Base-by-base conservation (phyloP, 306 rosid species). In the Vicia faba region DNA sequence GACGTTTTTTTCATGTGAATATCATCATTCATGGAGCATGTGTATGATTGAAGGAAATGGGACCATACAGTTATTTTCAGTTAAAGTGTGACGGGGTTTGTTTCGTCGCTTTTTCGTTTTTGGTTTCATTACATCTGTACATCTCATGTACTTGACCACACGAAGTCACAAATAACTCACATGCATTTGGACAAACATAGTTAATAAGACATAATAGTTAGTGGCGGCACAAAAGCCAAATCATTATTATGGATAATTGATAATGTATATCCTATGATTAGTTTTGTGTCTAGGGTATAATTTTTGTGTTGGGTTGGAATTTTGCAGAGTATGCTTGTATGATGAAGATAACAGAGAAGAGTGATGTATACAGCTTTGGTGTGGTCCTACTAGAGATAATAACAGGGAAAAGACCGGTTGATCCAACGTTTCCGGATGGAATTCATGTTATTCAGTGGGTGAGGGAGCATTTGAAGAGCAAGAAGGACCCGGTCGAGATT, bases 331-430 rank as follows among this genome's bases (percentile, higher is more conserved):
- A 86, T 81, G 98, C 88, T 8, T 90, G 89, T 69, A 92, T 82
- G 93, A 75, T 79, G 4, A 92, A 79, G 33, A 86, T 89, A 44
- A 86, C 93, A 3, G 96, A 85, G 20, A 92, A 87, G 59, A 89
- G 89, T 48, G 98, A 92, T 14, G 96, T 92, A 13, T 92, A 84
- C 73, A 89, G 98, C 68, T 92, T 73, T 40, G 98, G 98, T 1
- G 95, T 92, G 33, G 96, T 92, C 25, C 86, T 92, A 25, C 62
- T 92, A 14, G 96, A 92, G 86, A 83, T 89, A 48, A 77, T 92
- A 72, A 87, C 98, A 4, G 96, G 96, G 8, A 89, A 89, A 75
- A 84, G 75, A 71, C 98, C 98, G 0, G 85, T 80, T 3, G 96
- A 92, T 66, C 84, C 96, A 20, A 87, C 91, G 29, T 84, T 89